These are phyloP conservation scores for Aphanoascus verrucosus DNA, from an alignment of 2,329 filamentous ascomycete genomes.

Conservation along the genomic window DNA sequence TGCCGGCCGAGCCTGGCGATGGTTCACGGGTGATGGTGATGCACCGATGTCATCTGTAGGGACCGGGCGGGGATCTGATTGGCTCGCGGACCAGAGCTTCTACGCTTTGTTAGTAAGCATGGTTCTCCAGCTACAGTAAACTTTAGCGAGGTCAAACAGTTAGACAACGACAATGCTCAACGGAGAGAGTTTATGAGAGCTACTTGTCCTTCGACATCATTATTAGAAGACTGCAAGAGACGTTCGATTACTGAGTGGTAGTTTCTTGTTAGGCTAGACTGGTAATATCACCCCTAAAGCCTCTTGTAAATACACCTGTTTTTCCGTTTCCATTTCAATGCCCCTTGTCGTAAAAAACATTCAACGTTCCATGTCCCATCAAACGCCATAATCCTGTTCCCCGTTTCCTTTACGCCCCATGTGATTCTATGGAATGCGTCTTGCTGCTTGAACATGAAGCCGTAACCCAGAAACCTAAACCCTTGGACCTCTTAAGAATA, in stretches of 20 bases:
- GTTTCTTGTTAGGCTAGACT: too few relatives aligned
- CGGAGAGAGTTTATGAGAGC: too few relatives aligned
- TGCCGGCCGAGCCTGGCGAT: background rate
- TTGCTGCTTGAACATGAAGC: background rate
- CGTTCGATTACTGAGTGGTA: too few relatives aligned
- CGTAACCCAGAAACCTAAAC: background rate
- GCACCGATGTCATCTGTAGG: constrained; percentile 3
- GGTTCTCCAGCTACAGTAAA: background rate
- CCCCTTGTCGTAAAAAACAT: background rate
- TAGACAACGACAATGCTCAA: too few relatives aligned
- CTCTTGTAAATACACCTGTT: too few relatives aligned
- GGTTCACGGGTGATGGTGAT: background rate
- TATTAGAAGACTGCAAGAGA: too few relatives aligned
- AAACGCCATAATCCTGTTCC: background rate
- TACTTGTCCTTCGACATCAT: too few relatives aligned
- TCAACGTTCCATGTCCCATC: background rate
- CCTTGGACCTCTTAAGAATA: background rate
- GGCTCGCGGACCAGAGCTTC: background rate
- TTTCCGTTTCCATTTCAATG: too few relatives aligned
- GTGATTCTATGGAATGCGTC: background rate
- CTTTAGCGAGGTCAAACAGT: background rate
- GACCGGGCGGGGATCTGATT: background rate
- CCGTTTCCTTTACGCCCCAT: background rate
- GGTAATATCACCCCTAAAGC: too few relatives aligned
- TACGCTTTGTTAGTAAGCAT: background rate